Conservation (phyloP, 352 stramenopile species). For the Phytopythium ostracodes region DNA sequence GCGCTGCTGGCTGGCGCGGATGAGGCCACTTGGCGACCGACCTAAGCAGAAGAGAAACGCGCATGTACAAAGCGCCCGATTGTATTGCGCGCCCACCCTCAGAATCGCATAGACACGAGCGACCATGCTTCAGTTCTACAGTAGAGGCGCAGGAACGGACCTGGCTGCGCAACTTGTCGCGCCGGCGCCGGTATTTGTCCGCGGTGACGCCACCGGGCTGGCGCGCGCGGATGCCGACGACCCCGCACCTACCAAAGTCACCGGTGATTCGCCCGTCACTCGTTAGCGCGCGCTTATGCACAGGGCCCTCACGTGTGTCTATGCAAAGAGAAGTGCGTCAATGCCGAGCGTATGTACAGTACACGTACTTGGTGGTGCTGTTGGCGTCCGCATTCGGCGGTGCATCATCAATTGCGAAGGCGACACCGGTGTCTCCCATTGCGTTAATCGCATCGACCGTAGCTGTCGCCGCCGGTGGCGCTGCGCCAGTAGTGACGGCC, state of each 20-base stretch:
- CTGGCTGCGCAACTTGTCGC: constrained; percentile 26
- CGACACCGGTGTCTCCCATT: background rate
- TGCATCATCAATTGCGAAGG: background rate
- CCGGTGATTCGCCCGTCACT: constrained; percentile 9
- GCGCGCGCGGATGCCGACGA: constrained; percentile 9
- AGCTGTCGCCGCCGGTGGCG: background rate
- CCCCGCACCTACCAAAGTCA: constrained; percentile 7
- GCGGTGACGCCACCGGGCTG: constrained; percentile 24
- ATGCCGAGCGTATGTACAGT: background rate
- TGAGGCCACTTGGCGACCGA: background rate
- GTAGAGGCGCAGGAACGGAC: background rate
- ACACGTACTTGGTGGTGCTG: constrained; percentile 5
- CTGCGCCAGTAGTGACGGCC: background rate
- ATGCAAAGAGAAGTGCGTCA: background rate
- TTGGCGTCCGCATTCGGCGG: constrained; percentile 3
- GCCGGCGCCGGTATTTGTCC: constrained; percentile 31
- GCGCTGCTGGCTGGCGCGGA: background rate
- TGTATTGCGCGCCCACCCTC: background rate
- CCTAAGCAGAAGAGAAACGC: constrained; percentile 5
- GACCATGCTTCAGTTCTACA: background rate
- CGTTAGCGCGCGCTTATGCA: constrained; percentile 5
- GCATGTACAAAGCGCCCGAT: background rate
- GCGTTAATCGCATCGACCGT: background rate
- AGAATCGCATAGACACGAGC: constrained; percentile 6
- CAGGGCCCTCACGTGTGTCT: constrained; percentile 2